Evolutionary conservation across 306 rosid genomes (phyloP), one percentile per base, ranked within the genome.

Genomic region (Fagus crenata): DNA sequence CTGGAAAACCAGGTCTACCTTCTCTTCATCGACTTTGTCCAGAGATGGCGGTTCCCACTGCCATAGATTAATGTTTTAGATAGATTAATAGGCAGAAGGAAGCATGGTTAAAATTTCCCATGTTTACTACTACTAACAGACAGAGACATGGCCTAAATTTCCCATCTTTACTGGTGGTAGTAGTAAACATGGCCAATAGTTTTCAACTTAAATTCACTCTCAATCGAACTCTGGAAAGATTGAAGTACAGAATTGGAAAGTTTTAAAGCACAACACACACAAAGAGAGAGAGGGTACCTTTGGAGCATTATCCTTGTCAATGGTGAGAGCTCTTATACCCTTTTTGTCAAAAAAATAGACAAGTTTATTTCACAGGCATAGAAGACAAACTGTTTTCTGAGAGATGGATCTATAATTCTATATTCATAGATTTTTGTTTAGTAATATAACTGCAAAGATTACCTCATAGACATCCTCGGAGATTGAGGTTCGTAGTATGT

Each of bases 401-500:
- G 67, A 60, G n/a, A 17, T n/a, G 15, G 60, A 53, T 54, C 35
- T 74, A 12, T 43, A 35, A 11, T 53, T 46, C 55, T 61, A 14
- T n/a, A 61, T 54, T 7, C 64, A 5, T 60, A 43, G 36, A 53
- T 4, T 53, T 71, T 60, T 49, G n/a, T 28, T n/a, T 7, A 75
- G 53, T 11, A 75, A 54, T 76, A 64, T 49, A 33, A 78, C 17
- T 37, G 46, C 53, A 56, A 15, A 9, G 73, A 14, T 87, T 89
- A 95, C 98, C 98, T 95, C 99, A 9, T 92, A 95, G 83, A 95
- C 92, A 80, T 95, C 99, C 79, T 72, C 87, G 4, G 99, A 92
- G 69, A 90, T 88, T 63, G 78, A 77, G 42, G 85, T 46, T 75
- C 89, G 75, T 33, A 92, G 82, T 70, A 89, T 89, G 72, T 92